A percentile compares a stretch with the other conserved stretches of the same genome.
phyloP scores from a whole-genome alignment of 768 basidiomycete genomes.

The Leccinum pellstonianum region DNA sequence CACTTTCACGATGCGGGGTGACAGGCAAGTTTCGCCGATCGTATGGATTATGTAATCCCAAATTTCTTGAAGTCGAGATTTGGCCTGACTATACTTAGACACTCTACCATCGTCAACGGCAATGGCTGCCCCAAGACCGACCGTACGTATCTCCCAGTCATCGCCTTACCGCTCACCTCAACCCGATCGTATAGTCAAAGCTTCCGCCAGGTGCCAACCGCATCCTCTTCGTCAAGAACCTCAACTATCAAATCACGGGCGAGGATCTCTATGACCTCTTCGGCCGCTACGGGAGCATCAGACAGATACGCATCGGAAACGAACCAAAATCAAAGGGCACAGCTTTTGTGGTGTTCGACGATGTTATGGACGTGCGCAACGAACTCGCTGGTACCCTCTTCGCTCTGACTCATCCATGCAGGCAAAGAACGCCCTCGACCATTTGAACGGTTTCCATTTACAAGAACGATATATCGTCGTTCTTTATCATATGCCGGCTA shows the following conservation, averaged over 20 bases:
- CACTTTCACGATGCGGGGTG: no score
- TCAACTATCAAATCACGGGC: constrained; percentile 90
- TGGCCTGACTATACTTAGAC: neutral
- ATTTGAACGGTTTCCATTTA: constrained; percentile 96
- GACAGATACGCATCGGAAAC: constrained; percentile 92
- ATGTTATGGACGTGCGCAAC: constrained; percentile 85
- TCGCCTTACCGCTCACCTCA: constrained; percentile 1
- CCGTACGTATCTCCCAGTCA: constrained; percentile 39
- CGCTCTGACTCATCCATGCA: constrained; percentile 34
- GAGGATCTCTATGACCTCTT: constrained; percentile 97
- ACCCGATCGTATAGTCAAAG: constrained; percentile 53
- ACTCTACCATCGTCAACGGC: constrained; percentile 5
- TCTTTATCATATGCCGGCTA: constrained; percentile 96
- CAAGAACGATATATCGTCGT: constrained; percentile 99
- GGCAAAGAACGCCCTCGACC: constrained; percentile 96
- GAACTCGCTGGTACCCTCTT: neutral
- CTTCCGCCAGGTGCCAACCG: constrained; percentile 91
- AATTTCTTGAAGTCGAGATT: neutral
- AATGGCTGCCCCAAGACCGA: constrained; percentile 72
- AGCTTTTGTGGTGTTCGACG: constrained; percentile 94
- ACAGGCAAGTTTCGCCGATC: neutral
- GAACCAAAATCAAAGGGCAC: constrained; percentile 93
- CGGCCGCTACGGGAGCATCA: constrained; percentile 94
- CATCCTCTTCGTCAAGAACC: constrained; percentile 90
- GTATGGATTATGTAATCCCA: constrained; percentile 21